Conservation (phyloP, 192 early-diverging fungal genomes). For the Podila epicladia region DNA sequence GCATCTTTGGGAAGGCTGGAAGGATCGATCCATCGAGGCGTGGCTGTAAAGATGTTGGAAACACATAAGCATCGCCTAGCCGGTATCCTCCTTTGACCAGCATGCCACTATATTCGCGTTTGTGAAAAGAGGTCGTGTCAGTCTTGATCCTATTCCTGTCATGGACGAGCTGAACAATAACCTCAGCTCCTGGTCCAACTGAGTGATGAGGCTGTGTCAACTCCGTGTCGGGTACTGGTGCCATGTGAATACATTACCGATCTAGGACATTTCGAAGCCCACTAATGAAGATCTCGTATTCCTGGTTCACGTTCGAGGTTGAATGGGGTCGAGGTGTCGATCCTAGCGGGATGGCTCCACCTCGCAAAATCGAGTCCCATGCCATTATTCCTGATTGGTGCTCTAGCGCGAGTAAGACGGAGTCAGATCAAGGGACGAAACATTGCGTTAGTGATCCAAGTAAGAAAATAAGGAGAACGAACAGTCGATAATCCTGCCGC, state of each 20-base stretch:
- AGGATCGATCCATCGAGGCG: constrained; percentile 29
- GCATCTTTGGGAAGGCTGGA: constrained; percentile 33
- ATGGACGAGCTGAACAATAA: no score
- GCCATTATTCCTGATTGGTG: constrained; percentile 39
- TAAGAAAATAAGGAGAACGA: no score
- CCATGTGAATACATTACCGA: constrained; percentile 22
- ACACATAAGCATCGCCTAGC: constrained; percentile 31
- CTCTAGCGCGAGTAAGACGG: constrained; percentile 4
- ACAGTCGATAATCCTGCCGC: no score
- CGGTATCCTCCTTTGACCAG: constrained; percentile 40
- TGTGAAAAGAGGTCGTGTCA: neutral
- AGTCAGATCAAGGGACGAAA: neutral
- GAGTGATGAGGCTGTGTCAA: no score
- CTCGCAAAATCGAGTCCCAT: constrained; percentile 36
- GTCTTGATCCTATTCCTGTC: neutral
- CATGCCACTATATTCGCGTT: constrained; percentile 17
- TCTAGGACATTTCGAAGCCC: constrained; percentile 49
- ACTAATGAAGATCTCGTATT: constrained; percentile 46
- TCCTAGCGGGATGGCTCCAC: constrained; percentile 8
- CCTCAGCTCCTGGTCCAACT: no score
- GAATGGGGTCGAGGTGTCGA: neutral
- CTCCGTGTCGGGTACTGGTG: no score
- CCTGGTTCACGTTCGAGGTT: neutral
- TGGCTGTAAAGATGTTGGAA: constrained; percentile 37
- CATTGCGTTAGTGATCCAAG: no score